Conservation (phyloP, 257 asterid species). For the Capsicum chinense region DNA sequence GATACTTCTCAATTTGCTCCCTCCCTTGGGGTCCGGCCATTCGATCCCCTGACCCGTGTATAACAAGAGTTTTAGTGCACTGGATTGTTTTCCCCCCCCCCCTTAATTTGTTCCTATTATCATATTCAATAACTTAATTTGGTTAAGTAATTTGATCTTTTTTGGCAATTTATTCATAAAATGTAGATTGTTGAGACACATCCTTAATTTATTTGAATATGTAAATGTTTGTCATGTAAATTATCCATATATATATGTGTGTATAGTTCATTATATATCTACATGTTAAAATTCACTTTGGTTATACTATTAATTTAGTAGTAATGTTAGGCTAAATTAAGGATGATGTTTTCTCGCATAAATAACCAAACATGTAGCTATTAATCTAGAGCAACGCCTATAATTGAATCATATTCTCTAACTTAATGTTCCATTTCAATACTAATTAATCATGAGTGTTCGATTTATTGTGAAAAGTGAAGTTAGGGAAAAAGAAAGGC, state of each 20-base stretch:
- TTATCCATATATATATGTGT: not conserved
- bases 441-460: not conserved
- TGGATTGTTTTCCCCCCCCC: rapidly evolving
- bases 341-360: not conserved
- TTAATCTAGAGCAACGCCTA: not conserved
- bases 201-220: too few relatives aligned
- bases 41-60: too few relatives aligned
- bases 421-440: not conserved
- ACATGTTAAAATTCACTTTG: not conserved
- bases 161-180: not conserved
- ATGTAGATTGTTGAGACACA: not conserved
- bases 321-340: not conserved
- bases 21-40: too few relatives aligned
- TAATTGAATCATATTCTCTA: not conserved
- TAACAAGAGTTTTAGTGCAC: too few relatives aligned
- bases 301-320: too few relatives aligned
- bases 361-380: not conserved
- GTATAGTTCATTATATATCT: too few relatives aligned
- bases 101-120: not conserved
- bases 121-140: not conserved
- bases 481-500: not conserved
- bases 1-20: too few relatives aligned
- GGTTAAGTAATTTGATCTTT: not conserved
- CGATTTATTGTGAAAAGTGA: not conserved
- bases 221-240: too few relatives aligned